Evolutionary conservation across 305 asterid genomes (phyloP), one percentile per base, ranked within the genome.

Genomic region (Plantago coronopus): DNA sequence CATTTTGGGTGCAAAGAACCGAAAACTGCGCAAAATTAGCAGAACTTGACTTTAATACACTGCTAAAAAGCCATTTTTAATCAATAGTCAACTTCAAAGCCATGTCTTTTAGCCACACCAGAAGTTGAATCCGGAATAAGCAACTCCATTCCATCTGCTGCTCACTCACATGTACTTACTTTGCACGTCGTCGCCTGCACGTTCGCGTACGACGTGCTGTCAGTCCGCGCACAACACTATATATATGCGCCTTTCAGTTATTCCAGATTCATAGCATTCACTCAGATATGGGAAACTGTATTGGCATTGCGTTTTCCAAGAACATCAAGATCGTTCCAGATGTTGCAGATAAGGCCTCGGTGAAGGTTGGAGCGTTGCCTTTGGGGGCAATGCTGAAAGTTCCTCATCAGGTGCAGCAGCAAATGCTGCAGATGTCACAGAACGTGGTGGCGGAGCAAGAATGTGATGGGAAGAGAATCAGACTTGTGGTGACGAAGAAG

Each of bases 401-500:
- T 18, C 65, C 57, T 22, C 58, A 57, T 47, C 23, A 38, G 54
- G 14, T 47, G 18, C 47, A 59, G 59, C 61, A 40, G 38, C 63
- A 63, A 17, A 20, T 59, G 54, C 44, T 55, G 31, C 17, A 65
- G 63, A 37, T 11, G 67, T 20, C 23, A 47, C 31, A 17, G 29
- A 20, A 48, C 18, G 27, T 34, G 21, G 20, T 19, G 65, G 54
- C 69, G 3, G 69, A 68, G 9, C 40, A 34, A 17, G 44, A 37
- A 63, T 45, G 48, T 67, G 16, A 53, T n/a, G 82, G 72, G 9
- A 48, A 72, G 66, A 74, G 76, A 71, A 59, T 83, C 40, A 85
- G 77, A 81, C 74, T 88, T 54, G 79, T 81, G 63, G 65, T 83
- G 70, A 81, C 73, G 7, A 77, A 59, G 76, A 68, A 79, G 68